Percentiles rank a stretch among this genome's conserved stretches.
These are phyloP conservation scores for Aureobasidium sp. DNA, from an alignment of 2,329 filamentous ascomycete species.

Conservation along the genomic window DNA sequence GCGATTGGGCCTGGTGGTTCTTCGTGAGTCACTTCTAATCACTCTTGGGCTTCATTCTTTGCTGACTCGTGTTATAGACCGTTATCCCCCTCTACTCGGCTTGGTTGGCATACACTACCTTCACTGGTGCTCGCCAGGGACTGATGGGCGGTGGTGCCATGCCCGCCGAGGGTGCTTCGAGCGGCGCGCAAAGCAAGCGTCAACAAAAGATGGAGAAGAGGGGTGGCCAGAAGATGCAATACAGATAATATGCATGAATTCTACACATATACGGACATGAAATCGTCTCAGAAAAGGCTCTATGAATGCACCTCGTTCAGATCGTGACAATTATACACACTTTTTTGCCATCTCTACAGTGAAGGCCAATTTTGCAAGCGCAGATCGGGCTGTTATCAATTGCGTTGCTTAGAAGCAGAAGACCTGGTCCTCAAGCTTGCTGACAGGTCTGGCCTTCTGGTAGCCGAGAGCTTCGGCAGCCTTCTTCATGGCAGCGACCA, in stretches of 20 bases:
- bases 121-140: conserved; percentile 37
- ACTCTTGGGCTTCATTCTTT: not conserved
- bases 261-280: not conserved
- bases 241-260: conserved; percentile 31
- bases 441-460: conserved; percentile 86
- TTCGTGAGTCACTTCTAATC: conserved; percentile 35
- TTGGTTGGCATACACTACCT: conserved; percentile 40
- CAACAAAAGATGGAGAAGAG: conserved; percentile 47
- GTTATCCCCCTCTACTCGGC: conserved; percentile 41
- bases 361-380: not conserved
- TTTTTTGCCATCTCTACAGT: not conserved
- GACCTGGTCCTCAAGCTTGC: conserved; percentile 96
- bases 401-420: conserved; percentile 69
- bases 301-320: conserved; percentile 4
- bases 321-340: conserved; percentile 5
- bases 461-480: conserved; percentile 80
- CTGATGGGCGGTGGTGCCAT: conserved; percentile 36
- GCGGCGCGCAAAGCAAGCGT: conserved; percentile 37
- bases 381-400: not conserved
- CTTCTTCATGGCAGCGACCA: conserved; percentile 98
- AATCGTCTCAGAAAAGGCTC: not conserved
- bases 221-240: conserved; percentile 42
- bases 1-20: conserved; percentile 70
- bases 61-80: conserved; percentile 18
- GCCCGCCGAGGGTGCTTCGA: conserved; percentile 20